A percentile compares a stretch with the other conserved stretches of the same genome.
These are phyloP conservation scores for Albizia julibrissin DNA, from an alignment of 306 rosid species.

Conservation along the genomic window DNA sequence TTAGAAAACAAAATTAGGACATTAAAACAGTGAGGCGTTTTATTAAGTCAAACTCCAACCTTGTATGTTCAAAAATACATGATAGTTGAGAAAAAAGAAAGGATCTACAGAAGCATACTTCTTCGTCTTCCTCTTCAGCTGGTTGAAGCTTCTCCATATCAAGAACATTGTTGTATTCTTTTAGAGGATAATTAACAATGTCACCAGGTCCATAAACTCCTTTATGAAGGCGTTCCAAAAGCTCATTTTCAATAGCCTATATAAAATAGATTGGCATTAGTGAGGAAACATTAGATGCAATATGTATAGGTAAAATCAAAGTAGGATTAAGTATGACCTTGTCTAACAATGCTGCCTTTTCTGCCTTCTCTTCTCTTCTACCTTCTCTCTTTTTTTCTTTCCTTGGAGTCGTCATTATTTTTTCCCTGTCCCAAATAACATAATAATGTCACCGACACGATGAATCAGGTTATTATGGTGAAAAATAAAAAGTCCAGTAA, in stretches of 20 bases:
- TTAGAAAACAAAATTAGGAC: constrained; percentile 24
- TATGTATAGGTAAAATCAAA: constrained; percentile 9
- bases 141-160: constrained; percentile 45
- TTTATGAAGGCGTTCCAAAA: constrained; percentile 69
- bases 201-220: constrained; percentile 56
- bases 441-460: constrained; percentile 12
- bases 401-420: constrained; percentile 81
- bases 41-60: constrained; percentile 3
- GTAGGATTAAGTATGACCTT: constrained; percentile 54
- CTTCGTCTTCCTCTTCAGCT: constrained; percentile 60
- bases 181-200: constrained; percentile 60
- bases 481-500: background rate
- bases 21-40: background rate
- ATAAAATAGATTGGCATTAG: constrained; percentile 28
- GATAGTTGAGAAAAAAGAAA: background rate
- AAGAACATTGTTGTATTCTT: constrained; percentile 54
- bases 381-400: constrained; percentile 81
- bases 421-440: constrained; percentile 60
- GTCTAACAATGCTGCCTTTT: constrained; percentile 66
- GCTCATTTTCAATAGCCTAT: constrained; percentile 77
- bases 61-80: constrained; percentile 14
- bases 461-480: constrained; percentile 8
- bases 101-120: constrained; percentile 43
- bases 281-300: constrained; percentile 31
- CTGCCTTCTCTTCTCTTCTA: constrained; percentile 90